Conservation (phyloP, 345 rosid genomes). For the Psidium friedrichsthalianum region DNA sequence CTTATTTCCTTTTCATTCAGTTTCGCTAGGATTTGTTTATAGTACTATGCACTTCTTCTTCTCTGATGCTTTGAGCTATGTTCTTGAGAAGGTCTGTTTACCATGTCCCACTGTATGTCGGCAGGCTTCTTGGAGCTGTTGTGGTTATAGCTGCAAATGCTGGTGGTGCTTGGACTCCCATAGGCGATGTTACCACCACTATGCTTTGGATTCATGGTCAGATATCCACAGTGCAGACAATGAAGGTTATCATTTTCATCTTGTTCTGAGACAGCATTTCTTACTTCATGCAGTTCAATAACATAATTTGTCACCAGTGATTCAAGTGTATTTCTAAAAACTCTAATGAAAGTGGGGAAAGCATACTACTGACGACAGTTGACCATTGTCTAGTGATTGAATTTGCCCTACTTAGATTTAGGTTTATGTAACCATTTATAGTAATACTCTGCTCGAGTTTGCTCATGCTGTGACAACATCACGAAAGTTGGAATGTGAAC, state of each 20-base stretch:
- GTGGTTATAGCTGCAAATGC: conserved; percentile 97
- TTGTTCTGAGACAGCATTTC: not conserved
- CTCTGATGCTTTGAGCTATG: not conserved
- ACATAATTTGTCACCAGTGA: not conserved
- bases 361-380: too few relatives aligned
- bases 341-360: too few relatives aligned
- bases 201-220: conserved; percentile 99
- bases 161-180: conserved; percentile 99
- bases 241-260: conserved; percentile 41
- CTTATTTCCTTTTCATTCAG: not conserved
- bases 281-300: not conserved
- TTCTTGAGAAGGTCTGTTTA: not conserved
- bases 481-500: not conserved
- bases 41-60: not conserved
- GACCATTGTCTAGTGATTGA: not conserved
- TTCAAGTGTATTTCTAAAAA: not conserved
- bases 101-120: not conserved
- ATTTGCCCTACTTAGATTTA: not conserved
- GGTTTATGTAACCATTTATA: not conserved
- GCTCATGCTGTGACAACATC: not conserved
- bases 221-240: conserved; percentile 74
- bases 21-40: not conserved
- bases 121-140: conserved; percentile 90
- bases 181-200: conserved; percentile 96
- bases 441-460: not conserved